Evolutionary conservation across 441 rosid species (phyloP).

Genomic region (Erodium trifolium): DNA sequence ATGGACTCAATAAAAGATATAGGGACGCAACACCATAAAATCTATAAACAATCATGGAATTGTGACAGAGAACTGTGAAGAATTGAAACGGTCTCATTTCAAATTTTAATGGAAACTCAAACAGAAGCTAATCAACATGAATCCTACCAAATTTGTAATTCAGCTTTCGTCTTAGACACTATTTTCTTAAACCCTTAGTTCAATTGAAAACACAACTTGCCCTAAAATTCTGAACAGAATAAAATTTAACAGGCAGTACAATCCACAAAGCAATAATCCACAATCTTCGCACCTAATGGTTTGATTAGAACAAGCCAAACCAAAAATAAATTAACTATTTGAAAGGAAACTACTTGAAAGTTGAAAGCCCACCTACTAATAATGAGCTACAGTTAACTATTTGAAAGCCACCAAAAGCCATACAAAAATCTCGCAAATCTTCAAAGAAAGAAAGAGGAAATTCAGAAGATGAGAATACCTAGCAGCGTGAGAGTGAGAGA

Average conservation of each 20-base stretch:
- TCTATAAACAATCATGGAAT: background rate
- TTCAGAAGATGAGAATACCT: conserved; percentile 29
- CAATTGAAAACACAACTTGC: background rate
- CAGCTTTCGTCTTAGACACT: background rate
- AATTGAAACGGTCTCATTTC: background rate
- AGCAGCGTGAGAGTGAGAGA: conserved; percentile 64
- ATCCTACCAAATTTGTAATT: background rate
- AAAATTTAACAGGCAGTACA: background rate
- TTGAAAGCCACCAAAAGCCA: background rate
- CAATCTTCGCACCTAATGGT: background rate
- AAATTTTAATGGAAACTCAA: background rate
- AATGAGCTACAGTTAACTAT: background rate
- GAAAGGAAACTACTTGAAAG: background rate
- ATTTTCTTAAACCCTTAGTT: background rate
- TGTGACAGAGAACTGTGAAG: background rate
- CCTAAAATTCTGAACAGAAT: background rate
- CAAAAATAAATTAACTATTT: background rate
- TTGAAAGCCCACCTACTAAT: background rate
- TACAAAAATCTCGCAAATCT: background rate
- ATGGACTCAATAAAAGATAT: background rate
- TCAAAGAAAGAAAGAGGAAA: background rate
- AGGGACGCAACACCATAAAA: background rate
- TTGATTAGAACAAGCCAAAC: background rate
- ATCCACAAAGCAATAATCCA: background rate
- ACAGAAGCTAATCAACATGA: background rate